phyloP scores from a whole-genome alignment of 208 protist genomes.

The Leishmania tarentolae region DNA sequence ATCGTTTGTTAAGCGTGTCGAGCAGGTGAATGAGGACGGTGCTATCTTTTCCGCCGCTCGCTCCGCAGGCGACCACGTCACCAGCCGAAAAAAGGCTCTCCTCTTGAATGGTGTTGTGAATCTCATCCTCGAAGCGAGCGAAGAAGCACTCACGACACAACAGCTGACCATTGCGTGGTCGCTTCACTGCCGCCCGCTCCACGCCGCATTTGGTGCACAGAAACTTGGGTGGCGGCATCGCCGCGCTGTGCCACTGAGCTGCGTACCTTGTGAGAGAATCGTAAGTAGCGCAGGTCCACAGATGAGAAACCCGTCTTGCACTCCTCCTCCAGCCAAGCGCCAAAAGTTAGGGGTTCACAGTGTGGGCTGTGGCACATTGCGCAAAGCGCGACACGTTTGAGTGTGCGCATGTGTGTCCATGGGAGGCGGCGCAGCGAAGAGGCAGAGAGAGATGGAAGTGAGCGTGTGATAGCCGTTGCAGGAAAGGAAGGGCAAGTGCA shows the following conservation, averaged over 20 bases:
- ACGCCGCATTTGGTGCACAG: conserved; percentile 62
- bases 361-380: neutral
- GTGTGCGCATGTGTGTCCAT: conserved; percentile 4
- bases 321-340: neutral
- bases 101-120: conserved; percentile 94
- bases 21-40: conserved; percentile 97
- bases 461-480: neutral
- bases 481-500: neutral
- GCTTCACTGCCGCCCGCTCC: conserved; percentile 73
- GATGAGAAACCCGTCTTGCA: neutral
- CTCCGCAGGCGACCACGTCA: conserved; percentile 94
- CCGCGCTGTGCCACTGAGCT: neutral
- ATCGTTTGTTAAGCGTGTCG: conserved; percentile 87
- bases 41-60: conserved; percentile 97
- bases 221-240: conserved; percentile 34
- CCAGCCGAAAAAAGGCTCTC: conserved; percentile 92
- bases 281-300: neutral
- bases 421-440: too few species aligned
- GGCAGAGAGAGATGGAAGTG: neutral
- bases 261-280: neutral
- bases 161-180: conserved; percentile 88
- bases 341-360: neutral
- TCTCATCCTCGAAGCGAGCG: conserved; percentile 93
- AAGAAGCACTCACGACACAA: conserved; percentile 97
- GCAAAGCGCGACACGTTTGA: neutral